phyloP scores from a whole-genome alignment of 257 asterid genomes.

The Osmanthus fragrans region DNA sequence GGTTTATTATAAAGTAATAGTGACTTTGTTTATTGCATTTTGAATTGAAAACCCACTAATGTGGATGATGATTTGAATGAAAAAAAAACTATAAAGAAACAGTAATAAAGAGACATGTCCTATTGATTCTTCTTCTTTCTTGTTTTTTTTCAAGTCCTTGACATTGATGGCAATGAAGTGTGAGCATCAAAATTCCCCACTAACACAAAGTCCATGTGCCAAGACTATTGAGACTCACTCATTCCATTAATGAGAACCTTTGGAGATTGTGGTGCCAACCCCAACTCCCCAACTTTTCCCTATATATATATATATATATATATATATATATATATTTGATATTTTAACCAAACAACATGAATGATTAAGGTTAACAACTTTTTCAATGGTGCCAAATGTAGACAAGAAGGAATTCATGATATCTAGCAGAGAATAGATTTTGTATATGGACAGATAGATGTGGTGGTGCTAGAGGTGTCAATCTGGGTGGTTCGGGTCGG shows the following conservation, averaged over 20 bases:
- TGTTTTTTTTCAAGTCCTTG: background rate
- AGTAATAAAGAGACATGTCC: background rate
- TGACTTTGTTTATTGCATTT: background rate
- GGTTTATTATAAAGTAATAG: slow-evolving; percentile 1
- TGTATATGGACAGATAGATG: background rate
- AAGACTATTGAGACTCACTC: slow-evolving; percentile 15
- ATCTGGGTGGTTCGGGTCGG: too few species aligned
- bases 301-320: too few species aligned
- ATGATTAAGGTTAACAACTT: slow-evolving; percentile 20
- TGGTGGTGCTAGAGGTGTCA: too few species aligned
- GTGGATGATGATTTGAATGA: background rate
- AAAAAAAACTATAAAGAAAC: background rate
- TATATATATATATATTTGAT: too few species aligned
- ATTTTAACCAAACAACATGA: background rate
- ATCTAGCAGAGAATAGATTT: slow-evolving; percentile 18
- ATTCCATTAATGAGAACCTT: slow-evolving; percentile 18
- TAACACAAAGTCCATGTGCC: slow-evolving; percentile 25
- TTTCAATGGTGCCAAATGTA: slow-evolving; percentile 27
- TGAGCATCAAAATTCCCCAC: slow-evolving; percentile 34
- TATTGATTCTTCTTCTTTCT: background rate
- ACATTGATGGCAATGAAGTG: slow-evolving; percentile 8
- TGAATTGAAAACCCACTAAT: slow-evolving; percentile 1
- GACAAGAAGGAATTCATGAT: slow-evolving; percentile 28
- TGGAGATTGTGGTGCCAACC: background rate
- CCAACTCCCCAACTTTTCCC: background rate